Conservation (phyloP, 495 filamentous ascomycete species). For the Tetracladium setigerum region DNA sequence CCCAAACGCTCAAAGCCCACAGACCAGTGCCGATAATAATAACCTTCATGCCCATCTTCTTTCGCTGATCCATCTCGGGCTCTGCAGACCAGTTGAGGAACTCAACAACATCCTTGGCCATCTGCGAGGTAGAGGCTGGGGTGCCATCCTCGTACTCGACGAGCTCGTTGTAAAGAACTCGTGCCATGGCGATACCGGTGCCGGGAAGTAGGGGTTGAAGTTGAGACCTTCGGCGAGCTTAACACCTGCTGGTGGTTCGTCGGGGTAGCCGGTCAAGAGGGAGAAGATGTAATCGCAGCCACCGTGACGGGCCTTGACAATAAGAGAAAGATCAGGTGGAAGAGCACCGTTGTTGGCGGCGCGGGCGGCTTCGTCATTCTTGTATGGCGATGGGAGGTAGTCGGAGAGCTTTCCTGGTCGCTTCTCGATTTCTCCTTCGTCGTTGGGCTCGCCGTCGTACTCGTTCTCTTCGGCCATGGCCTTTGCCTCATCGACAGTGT, state of each 20-base stretch:
- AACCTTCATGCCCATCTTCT: slow-evolving; percentile 99
- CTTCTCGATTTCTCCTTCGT: slow-evolving; percentile 96
- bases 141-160: slow-evolving; percentile 99
- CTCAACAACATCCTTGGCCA: slow-evolving; percentile 98
- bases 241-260: slow-evolving; percentile 87
- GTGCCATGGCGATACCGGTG: slow-evolving; percentile 97
- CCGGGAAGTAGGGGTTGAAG: slow-evolving; percentile 99
- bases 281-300: slow-evolving; percentile 98
- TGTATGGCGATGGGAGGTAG: slow-evolving; percentile 91
- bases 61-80: slow-evolving; percentile 97
- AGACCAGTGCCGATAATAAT: slow-evolving; percentile 69
- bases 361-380: slow-evolving; percentile 97
- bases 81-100: slow-evolving; percentile 99
- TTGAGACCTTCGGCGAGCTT: slow-evolving; percentile 78
- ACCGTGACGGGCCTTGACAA: slow-evolving; percentile 95
- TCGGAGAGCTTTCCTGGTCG: slow-evolving; percentile 97
- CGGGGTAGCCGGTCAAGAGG: slow-evolving; percentile 96
- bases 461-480: slow-evolving; percentile 94
- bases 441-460: slow-evolving; percentile 97
- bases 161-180: slow-evolving; percentile 93
- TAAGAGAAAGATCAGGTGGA: slow-evolving; percentile 94
- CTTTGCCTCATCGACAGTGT: slow-evolving; percentile 98
- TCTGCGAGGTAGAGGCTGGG: slow-evolving; percentile 89
- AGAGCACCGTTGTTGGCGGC: slow-evolving; percentile 97
- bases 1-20: slow-evolving; percentile 85